Evolutionary conservation across 148 eudicot genomes (phyloP), one percentile per base, ranked within the genome.

Genomic region (Spergularia marina): DNA sequence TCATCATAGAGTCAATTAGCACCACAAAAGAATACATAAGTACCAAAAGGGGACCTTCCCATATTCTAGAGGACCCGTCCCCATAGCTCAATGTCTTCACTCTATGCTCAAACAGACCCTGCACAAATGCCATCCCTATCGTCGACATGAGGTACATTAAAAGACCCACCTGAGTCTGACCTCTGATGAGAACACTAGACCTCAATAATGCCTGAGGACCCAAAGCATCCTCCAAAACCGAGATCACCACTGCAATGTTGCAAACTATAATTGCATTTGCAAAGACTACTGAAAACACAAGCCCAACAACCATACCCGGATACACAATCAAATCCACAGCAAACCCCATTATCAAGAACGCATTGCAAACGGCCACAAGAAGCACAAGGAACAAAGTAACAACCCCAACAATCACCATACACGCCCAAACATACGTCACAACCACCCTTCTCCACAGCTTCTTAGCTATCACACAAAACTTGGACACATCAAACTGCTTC

Each of bases 1-100:
- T 92, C 97, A 90, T 95, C 98, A 95, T 92, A 11, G 84, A 85
- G 80, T 95, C 98, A 8, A 95, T 81, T 41, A 95, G 86, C 85
- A 90, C 89, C 53, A 89, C 88, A 74, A 95, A 87, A 23, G 97
- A 90, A 79, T 92, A 90, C 96, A 95, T 86, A 44, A 92, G 70
- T 30, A 95, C 97, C 92, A 92, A 78, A 74, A 95, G 86, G 0
- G 97, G 97, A 44, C 96, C 94, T 91, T 95, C 96, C 98, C 98
- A 95, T 65, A 90, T 13, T 77, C 96, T 81, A 12, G 90, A 90
- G 21, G 93, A 85, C 54, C 89, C 96, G 64, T 91, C 98, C 62
- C 92, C 96, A 73, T 95, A 89, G 78, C 98, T 90, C 69, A 92
- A 53, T 0, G 86, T 90, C 84, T 90, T 92, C 77, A 92, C 97